Percentiles rank a stretch among this genome's conserved stretches.
phyloP scores from a whole-genome alignment of 2,329 filamentous ascomycete genomes.

The Verticillium dahliae region DNA sequence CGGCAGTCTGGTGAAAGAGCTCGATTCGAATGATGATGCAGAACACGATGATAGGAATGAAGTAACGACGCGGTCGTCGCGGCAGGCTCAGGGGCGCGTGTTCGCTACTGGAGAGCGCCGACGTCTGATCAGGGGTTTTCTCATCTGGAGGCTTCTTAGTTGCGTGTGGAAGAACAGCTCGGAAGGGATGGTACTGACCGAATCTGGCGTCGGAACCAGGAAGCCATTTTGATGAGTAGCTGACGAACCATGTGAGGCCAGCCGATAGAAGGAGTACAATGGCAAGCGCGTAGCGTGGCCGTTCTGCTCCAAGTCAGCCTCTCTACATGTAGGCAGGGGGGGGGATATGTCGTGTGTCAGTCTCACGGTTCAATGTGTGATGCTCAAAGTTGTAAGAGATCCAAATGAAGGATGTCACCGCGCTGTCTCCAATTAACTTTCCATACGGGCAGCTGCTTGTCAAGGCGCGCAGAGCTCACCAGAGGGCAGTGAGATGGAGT shows the following conservation, averaged over 20 bases:
- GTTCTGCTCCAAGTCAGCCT: constrained; percentile 27
- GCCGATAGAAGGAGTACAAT: constrained; percentile 40
- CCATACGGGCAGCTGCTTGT: background rate
- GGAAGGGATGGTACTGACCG: background rate
- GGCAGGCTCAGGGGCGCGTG: constrained; percentile 23
- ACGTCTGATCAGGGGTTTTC: background rate
- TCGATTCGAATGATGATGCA: constrained; percentile 41
- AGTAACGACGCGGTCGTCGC: constrained; percentile 38
- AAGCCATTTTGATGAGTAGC: constrained; percentile 37
- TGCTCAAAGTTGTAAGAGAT: constrained; percentile 37
- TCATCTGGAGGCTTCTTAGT: constrained; percentile 4
- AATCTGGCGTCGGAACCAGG: constrained; percentile 37
- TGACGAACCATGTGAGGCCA: constrained; percentile 29
- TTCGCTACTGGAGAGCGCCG: background rate
- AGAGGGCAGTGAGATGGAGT: constrained; percentile 26
- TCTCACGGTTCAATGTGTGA: constrained; percentile 40
- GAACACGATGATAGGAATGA: constrained; percentile 34
- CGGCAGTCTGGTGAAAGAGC: constrained; percentile 36
- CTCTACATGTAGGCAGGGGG: background rate
- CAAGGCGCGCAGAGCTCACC: constrained; percentile 17
- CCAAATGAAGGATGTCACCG: constrained; percentile 40
- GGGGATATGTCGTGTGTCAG: background rate
- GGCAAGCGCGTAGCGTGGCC: constrained; percentile 40
- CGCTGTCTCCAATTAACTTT: constrained; percentile 21
- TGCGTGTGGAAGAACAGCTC: constrained; percentile 13